These are phyloP conservation scores for Sporothrix schenckii DNA, from an alignment of 2,329 filamentous ascomycete genomes.

Conservation along the genomic window DNA sequence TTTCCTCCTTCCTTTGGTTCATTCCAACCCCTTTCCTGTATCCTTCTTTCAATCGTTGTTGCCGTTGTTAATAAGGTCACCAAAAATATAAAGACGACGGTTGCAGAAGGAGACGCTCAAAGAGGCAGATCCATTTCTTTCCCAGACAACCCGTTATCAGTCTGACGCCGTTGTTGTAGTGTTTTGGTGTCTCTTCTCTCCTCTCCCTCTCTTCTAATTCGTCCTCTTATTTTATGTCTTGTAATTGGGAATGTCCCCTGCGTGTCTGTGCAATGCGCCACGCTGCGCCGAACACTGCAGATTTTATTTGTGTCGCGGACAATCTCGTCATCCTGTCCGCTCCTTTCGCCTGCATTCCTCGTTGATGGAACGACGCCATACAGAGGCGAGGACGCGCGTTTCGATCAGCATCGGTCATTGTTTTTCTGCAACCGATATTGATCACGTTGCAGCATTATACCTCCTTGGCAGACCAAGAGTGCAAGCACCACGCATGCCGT, in stretches of 20 bases:
- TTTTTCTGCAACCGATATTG: not conserved
- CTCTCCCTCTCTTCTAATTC: too few relatives aligned
- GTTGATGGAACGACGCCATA: not conserved
- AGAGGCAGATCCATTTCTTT: constrained; percentile 2
- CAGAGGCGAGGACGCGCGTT: constrained; percentile 28
- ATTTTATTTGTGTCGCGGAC: constrained; percentile 2
- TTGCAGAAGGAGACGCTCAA: constrained; percentile 8
- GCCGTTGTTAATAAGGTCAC: not conserved
- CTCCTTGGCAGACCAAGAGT: constrained; percentile 12
- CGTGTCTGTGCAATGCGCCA: constrained; percentile 20
- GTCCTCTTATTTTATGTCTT: not conserved
- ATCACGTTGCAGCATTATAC: too few relatives aligned
- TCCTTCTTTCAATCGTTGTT: not conserved
- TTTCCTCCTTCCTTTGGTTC: not conserved
- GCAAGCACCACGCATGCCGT: constrained; percentile 12
- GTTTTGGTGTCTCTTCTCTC: not conserved
- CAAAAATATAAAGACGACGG: constrained; percentile 20
- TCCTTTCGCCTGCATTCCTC: constrained; percentile 2
- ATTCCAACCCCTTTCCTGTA: not conserved
- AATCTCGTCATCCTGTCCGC: constrained; percentile 4
- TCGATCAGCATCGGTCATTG: constrained; percentile 3
- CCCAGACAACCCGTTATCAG: not conserved
- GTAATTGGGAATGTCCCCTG: constrained; percentile 11
- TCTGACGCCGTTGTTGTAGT: not conserved
- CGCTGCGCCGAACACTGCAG: constrained; percentile 24